phyloP scores from a whole-genome alignment of 768 basidiomycete genomes.

The Lentinula aciculospora region DNA sequence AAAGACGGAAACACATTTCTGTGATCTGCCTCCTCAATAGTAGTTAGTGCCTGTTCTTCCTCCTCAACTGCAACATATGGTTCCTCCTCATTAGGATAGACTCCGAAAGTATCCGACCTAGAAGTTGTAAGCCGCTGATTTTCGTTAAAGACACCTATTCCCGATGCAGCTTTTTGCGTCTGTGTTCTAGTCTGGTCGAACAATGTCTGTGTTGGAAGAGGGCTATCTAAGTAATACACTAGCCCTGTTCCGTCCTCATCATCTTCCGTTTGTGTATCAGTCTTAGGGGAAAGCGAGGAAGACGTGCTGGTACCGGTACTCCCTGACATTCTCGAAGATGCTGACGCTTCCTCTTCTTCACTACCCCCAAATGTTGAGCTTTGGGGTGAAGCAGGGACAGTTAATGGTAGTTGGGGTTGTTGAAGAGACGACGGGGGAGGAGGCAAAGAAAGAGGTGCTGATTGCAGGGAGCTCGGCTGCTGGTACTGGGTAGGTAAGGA shows the following conservation, averaged over 20 bases:
- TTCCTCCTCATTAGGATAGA: constrained; percentile 7
- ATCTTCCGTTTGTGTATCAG: constrained; percentile 12
- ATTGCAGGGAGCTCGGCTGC: neutral
- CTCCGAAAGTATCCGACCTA: constrained; percentile 33
- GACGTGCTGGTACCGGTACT: constrained; percentile 1
- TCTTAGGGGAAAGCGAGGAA: constrained; percentile 23
- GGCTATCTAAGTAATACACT: constrained; percentile 30
- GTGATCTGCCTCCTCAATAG: neutral
- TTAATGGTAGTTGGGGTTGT: neutral
- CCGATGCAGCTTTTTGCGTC: neutral
- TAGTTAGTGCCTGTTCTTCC: neutral
- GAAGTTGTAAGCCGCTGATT: constrained; percentile 21
- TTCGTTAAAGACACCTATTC: neutral
- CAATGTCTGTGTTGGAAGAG: constrained; percentile 8
- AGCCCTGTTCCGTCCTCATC: constrained; percentile 9
- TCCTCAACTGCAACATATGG: neutral
- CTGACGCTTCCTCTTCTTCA: constrained; percentile 31
- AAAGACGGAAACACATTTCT: neutral
- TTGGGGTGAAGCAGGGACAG: constrained; percentile 36
- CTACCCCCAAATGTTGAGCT: constrained; percentile 40
- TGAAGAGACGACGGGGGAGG: neutral
- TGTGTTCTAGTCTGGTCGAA: neutral
- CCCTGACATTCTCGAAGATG: constrained; percentile 18
- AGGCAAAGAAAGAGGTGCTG: neutral
- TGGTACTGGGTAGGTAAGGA: neutral